phyloP scores from a whole-genome alignment of 495 filamentous ascomycete species.

The Podospora fimiseda region DNA sequence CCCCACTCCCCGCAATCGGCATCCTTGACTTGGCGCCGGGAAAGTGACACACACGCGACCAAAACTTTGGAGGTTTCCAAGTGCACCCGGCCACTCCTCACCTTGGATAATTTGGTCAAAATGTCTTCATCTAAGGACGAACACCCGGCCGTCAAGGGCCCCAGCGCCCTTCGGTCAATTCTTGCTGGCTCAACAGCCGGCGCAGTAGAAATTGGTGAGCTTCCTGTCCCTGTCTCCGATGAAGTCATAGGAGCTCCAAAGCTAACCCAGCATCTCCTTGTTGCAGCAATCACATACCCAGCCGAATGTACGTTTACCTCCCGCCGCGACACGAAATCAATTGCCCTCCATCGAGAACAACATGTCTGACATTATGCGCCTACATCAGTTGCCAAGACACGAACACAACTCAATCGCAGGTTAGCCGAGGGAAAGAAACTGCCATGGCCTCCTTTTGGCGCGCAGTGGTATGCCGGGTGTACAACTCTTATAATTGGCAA shows the following conservation, averaged over 20 bases:
- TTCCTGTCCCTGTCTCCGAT: neutral
- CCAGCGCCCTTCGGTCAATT: slow-evolving; percentile 77
- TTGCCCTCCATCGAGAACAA: slow-evolving; percentile 2
- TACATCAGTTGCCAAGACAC: slow-evolving; percentile 74
- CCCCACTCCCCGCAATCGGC: slow-evolving; percentile 2
- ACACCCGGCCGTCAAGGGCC: slow-evolving; percentile 45
- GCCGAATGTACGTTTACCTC: slow-evolving; percentile 67
- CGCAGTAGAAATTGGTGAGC: slow-evolving; percentile 83
- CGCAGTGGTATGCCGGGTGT: slow-evolving; percentile 96
- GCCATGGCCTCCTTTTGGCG: slow-evolving; percentile 92
- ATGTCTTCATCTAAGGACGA: slow-evolving; percentile 26
- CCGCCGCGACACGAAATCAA: neutral
- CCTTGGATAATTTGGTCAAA: neutral
- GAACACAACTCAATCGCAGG: slow-evolving; percentile 85
- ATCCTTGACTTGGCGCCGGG: slow-evolving; percentile 1
- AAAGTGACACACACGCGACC: neutral
- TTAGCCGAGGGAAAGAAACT: slow-evolving; percentile 75
- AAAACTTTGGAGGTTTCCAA: slow-evolving; percentile 1
- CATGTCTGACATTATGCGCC: slow-evolving; percentile 10
- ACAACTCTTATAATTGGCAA: slow-evolving; percentile 97
- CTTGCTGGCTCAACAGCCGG: slow-evolving; percentile 85
- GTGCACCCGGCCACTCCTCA: neutral
- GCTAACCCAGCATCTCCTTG: slow-evolving; percentile 9
- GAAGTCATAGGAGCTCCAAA: neutral
- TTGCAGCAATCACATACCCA: slow-evolving; percentile 89